Conservation (phyloP, 208 protist species). For the Trypanosoma cruzi region DNA sequence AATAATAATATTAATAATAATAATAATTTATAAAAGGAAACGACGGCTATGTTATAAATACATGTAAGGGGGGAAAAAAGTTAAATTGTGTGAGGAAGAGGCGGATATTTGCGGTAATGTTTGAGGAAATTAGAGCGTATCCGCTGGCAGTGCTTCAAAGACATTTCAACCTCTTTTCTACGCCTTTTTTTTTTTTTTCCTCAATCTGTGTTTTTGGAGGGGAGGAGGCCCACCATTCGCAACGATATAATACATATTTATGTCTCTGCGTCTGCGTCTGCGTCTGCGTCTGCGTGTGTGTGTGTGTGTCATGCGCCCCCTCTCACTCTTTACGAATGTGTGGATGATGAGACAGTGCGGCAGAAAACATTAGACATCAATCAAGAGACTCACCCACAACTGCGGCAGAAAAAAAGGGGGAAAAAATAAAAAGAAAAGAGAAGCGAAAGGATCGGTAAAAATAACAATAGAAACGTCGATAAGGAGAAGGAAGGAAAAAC, state of each 20-base stretch:
- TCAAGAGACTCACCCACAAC: neutral
- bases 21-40: neutral
- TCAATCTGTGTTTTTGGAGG: neutral
- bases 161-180: neutral
- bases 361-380: constrained; percentile 4
- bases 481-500: constrained; percentile 6
- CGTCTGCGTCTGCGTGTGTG: neutral
- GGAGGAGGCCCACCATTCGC: neutral
- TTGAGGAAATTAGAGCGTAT: neutral
- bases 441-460: neutral
- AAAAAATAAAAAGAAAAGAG: neutral
- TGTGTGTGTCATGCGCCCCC: neutral
- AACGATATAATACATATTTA: too few species aligned
- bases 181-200: neutral
- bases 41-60: neutral
- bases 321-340: neutral
- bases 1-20: neutral
- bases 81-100: neutral
- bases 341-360: neutral
- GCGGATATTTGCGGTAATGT: neutral
- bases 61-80: neutral
- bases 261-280: neutral
- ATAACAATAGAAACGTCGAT: neutral
- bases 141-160: neutral
- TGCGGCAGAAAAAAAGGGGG: constrained; percentile 8